Percentiles rank a stretch among this genome's conserved stretches.
Conservation (phyloP, 176 grass and related monocot genomes). For the Triticum turgidum region DNA sequence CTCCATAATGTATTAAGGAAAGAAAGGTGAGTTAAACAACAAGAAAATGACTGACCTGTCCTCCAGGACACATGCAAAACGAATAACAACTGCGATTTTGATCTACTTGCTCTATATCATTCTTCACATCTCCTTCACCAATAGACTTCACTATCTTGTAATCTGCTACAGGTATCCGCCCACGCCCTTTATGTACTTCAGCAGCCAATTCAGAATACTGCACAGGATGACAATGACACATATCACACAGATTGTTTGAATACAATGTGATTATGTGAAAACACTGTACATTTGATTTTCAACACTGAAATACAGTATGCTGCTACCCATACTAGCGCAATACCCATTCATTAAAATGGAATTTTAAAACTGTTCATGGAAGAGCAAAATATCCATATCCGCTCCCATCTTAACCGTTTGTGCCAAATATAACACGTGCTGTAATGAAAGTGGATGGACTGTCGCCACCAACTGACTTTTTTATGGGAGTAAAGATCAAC, state of each 20-base stretch:
- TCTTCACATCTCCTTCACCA: constrained; percentile 35
- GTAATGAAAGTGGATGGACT: background rate
- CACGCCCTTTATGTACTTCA: constrained; percentile 82
- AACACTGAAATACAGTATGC: constrained; percentile 6
- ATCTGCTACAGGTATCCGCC: constrained; percentile 98
- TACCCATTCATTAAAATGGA: background rate
- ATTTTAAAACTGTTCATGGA: background rate
- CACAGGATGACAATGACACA: constrained; percentile 26
- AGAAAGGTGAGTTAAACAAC: background rate
- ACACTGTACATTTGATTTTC: background rate
- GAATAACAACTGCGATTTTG: constrained; percentile 82
- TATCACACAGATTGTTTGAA: constrained; percentile 1
- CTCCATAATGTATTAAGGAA: background rate
- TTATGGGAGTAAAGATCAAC: background rate
- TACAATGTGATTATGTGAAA: background rate
- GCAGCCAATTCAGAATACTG: constrained; percentile 87
- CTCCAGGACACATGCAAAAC: constrained; percentile 99
- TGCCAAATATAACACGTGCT: background rate
- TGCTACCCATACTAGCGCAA: background rate
- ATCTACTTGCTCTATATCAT: constrained; percentile 21
- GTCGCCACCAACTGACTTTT: background rate
- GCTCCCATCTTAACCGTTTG: background rate
- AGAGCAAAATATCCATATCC: background rate
- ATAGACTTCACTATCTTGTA: constrained; percentile 83
- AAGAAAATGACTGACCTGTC: constrained; percentile 54